Conservation (phyloP, 1,139 yeast species). For the Scheffersomyces lignicola region DNA sequence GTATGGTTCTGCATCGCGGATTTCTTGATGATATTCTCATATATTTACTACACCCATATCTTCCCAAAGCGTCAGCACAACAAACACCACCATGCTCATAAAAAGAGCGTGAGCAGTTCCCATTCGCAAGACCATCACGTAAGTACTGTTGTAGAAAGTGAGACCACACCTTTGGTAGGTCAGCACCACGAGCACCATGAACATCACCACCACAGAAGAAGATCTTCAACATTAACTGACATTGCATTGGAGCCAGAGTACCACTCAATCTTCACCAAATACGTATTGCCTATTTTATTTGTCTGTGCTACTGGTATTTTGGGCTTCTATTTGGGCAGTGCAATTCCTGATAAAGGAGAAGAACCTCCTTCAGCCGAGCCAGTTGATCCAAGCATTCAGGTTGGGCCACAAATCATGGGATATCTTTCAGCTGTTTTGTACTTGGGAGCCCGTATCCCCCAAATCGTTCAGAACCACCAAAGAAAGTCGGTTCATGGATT, state of each 20-base stretch:
- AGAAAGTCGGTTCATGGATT: conserved; percentile 75
- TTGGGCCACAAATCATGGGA: conserved; percentile 72
- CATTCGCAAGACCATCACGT: conserved; percentile 2
- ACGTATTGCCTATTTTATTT: conserved; percentile 59
- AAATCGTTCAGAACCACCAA: conserved; percentile 67
- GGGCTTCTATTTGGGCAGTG: conserved; percentile 51
- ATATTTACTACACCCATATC: conserved; percentile 52
- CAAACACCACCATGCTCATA: conserved; percentile 9
- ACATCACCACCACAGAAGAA: conserved; percentile 28
- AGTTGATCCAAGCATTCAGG: conserved; percentile 19
- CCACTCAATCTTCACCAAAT: conserved; percentile 50
- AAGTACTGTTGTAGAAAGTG: conserved; percentile 29
- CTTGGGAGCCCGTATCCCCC: conserved; percentile 78
- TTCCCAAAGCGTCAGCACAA: conserved; percentile 37
- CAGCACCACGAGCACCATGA: conserved; percentile 14
- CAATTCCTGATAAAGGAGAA: conserved; percentile 15
- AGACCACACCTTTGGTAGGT: conserved; percentile 42
- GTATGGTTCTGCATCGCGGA: conserved; percentile 77
- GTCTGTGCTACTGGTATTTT: conserved; percentile 68
- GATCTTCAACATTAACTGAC: conserved; percentile 46
- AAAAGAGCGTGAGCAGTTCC: conserved; percentile 6
- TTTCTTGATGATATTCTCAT: conserved; percentile 59
- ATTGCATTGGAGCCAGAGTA: conserved; percentile 43
- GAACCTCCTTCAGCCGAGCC: conserved; percentile 12
- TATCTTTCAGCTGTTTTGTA: conserved; percentile 70